A percentile compares a stretch with the other conserved stretches of the same genome.
These are phyloP conservation scores for Senecio squalidus DNA, from an alignment of 140 eudicot species.

Conservation along the genomic window DNA sequence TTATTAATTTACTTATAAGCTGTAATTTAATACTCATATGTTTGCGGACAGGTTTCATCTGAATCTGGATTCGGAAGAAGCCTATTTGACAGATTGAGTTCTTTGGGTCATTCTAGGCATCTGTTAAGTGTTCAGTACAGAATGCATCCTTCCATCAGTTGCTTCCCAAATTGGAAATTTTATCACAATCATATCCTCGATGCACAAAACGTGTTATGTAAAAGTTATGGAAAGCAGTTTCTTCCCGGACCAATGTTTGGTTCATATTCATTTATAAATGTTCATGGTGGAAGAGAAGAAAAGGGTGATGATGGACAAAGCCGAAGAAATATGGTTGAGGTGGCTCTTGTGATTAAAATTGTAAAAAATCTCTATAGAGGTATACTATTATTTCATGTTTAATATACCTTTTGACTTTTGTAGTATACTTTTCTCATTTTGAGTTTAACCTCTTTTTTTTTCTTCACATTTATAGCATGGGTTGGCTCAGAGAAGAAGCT, in stretches of 20 bases:
- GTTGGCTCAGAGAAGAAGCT: conserved; percentile 16
- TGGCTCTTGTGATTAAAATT: conserved; percentile 38
- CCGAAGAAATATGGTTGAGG: conserved; percentile 55
- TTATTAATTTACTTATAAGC: background rate
- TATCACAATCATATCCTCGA: conserved; percentile 34
- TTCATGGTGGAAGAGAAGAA: conserved; percentile 44
- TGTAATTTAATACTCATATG: background rate
- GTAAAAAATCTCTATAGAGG: conserved; percentile 42
- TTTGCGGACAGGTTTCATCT: conserved; percentile 33
- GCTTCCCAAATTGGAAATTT: conserved; percentile 45
- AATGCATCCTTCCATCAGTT: conserved; percentile 61
- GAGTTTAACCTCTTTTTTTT: conserved; percentile 11
- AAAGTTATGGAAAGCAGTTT: conserved; percentile 24
- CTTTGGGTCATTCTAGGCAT: conserved; percentile 44
- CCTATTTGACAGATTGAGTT: conserved; percentile 48
- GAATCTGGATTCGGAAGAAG: conserved; percentile 62
- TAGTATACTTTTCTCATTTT: background rate
- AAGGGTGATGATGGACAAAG: conserved; percentile 30
- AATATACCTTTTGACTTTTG: background rate
- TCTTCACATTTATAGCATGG: conserved; percentile 33
- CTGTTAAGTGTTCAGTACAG: conserved; percentile 55
- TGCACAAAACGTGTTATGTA: conserved; percentile 29
- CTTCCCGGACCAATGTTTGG: conserved; percentile 50
- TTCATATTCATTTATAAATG: conserved; percentile 54
- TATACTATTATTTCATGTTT: conserved; percentile 5